A percentile compares a stretch with the other conserved stretches of the same genome.
These are phyloP conservation scores for Monilinia vaccinii-corymbosi DNA, from an alignment of 2,329 filamentous ascomycete genomes.

Conservation along the genomic window DNA sequence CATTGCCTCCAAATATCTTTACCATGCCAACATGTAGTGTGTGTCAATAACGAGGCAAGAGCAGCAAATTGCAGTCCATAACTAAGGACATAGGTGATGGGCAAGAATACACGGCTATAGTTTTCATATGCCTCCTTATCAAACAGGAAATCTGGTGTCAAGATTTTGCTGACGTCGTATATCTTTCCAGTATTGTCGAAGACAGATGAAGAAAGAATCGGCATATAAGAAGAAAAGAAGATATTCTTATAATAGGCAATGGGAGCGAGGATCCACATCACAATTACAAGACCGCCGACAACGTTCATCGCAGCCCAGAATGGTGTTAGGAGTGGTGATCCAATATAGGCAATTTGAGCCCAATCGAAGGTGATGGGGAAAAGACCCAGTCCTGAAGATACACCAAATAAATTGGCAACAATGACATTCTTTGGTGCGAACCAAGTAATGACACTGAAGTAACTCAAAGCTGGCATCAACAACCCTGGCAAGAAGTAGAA, in stretches of 20 bases:
- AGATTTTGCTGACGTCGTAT: constrained; percentile 73
- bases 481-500: constrained; percentile 84
- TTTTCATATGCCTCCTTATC: constrained; percentile 64
- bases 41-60: constrained; percentile 67
- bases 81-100: constrained; percentile 79
- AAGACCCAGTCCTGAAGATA: constrained; percentile 73
- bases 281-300: constrained; percentile 65
- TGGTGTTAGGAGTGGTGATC: constrained; percentile 72
- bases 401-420: constrained; percentile 76
- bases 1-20: constrained; percentile 73
- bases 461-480: constrained; percentile 74
- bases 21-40: constrained; percentile 79
- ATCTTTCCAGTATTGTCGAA: constrained; percentile 76
- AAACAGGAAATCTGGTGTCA: constrained; percentile 70
- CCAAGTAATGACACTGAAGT: constrained; percentile 86
- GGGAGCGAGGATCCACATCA: constrained; percentile 79
- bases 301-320: constrained; percentile 86
- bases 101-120: constrained; percentile 79
- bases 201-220: constrained; percentile 73
- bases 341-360: constrained; percentile 79
- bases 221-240: constrained; percentile 76
- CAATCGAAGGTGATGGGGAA: constrained; percentile 87
- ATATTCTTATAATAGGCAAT: constrained; percentile 74
- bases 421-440: constrained; percentile 81
- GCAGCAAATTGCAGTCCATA: constrained; percentile 83